Evolutionary conservation across 345 rosid genomes (phyloP).

Genomic region (Populus euphratica): DNA sequence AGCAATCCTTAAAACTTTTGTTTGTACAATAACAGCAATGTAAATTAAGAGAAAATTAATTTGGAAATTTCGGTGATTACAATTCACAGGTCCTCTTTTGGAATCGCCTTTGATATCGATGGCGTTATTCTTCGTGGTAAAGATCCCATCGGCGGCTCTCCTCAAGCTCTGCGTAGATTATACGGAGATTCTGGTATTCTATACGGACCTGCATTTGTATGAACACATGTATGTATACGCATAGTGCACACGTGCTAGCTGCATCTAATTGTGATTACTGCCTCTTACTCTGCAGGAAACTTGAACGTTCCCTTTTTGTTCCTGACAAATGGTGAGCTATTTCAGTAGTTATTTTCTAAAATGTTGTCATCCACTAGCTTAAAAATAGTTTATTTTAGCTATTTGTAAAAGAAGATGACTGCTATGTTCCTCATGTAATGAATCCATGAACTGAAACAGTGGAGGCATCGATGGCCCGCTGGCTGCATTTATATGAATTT

Average conservation of each 20-base stretch:
- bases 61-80: neutral
- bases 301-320: constrained; percentile 44
- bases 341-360: neutral
- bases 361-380: neutral
- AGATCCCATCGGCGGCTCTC: constrained; percentile 43
- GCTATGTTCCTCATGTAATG: neutral
- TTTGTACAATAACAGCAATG: neutral
- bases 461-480: neutral
- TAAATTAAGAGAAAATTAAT: neutral
- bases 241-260: neutral
- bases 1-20: neutral
- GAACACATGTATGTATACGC: neutral
- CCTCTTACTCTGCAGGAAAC: constrained; percentile 27
- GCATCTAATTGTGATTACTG: constrained; percentile 2
- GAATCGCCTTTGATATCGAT: constrained; percentile 49
- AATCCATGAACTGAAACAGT: neutral
- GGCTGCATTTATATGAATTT: neutral
- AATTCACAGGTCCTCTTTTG: constrained; percentile 35
- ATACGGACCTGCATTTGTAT: neutral
- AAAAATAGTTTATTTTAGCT: neutral
- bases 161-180: constrained; percentile 39
- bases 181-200: constrained; percentile 29
- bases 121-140: constrained; percentile 48
- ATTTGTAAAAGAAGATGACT: neutral
- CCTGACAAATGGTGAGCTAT: constrained; percentile 46